Base-by-base conservation (phyloP, 2,329 filamentous ascomycete genomes). In the Didymella lethalis region DNA sequence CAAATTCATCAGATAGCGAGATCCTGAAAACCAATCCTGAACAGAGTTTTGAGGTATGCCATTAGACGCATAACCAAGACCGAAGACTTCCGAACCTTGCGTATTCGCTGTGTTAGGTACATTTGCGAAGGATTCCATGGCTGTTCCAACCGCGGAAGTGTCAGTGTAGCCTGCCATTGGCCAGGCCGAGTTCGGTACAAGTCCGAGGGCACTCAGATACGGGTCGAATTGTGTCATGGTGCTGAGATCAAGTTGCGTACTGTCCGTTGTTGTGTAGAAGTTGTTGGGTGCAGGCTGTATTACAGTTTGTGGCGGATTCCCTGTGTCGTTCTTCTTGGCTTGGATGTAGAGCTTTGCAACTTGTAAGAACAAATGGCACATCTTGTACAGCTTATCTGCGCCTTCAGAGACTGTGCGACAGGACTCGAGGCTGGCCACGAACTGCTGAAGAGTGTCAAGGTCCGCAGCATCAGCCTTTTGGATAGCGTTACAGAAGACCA, bases 11-110 rank as follows among this genome's bases (percentile, higher is more conserved):
- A 90, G 85, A 65, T 88, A 87, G 54, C 84, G 81, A 59, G 86
- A 89, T 1, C 87, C 86, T 3, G 85, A 86, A 64, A 88, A 89
- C 87, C 87, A 90, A 61, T 88, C 86, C 2, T 85, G 84, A 59
- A 89, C 74, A 45, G 66, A 53, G 31, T 86, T 83, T 31, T 81
- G 75, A 11, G 52, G 28, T 20, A 45, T 46, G 7, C 40, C 47
- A 20, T 45, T 55, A 4, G 43, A 41, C 6, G 49, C 48, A 50
- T 47, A 50, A 16, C 52, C 26, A 18, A 20, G 48, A 18, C 59
- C 60, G 18, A 48, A 41, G 28, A 64, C 63, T 1, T 64, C 64
- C 6, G 57, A 45, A 7, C 56, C 64, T 12, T 47, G 57, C 10
- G 47, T 38, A 18, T 34, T 40, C 7, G 34, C 26, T 18, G 20